Percentiles rank a stretch among this genome's conserved stretches.
These are phyloP conservation scores for Pilobolus umbonatus DNA, from an alignment of 192 early-diverging fungal genomes.

Conservation along the genomic window DNA sequence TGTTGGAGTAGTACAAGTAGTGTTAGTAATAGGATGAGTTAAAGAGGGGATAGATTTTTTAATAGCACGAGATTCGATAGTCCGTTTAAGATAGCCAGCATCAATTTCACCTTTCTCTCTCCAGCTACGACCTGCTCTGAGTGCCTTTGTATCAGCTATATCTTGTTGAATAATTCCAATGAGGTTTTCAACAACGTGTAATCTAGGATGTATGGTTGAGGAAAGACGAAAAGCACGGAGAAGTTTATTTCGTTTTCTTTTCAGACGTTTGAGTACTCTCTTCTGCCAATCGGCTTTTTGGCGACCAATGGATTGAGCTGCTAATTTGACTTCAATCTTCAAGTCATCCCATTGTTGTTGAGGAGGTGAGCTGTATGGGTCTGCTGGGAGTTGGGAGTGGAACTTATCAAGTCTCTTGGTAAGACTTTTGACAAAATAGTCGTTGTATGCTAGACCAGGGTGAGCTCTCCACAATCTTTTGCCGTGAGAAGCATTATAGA, in stretches of 20 bases:
- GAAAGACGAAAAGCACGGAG: not conserved
- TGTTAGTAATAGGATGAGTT: not conserved
- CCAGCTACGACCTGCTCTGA: slow-evolving; percentile 10
- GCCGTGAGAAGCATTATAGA: not conserved
- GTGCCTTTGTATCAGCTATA: not conserved
- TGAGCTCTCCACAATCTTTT: slow-evolving; percentile 15
- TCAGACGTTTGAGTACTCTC: not conserved
- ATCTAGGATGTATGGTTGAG: not conserved
- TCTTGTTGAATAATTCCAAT: not conserved
- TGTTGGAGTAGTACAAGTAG: too few species aligned
- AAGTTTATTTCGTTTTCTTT: not conserved
- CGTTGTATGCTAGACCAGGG: not conserved
- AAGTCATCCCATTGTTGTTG: not conserved
- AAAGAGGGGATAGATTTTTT: not conserved
- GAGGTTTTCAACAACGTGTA: not conserved
- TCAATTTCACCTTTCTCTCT: slow-evolving; percentile 12
- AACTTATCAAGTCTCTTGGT: not conserved
- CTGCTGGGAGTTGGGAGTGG: not conserved
- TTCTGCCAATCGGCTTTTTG: not conserved
- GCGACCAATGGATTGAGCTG: not conserved
- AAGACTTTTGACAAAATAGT: not conserved
- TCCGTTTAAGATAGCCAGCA: not conserved
- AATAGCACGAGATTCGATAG: not conserved
- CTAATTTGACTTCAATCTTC: not conserved
- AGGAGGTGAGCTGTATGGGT: too few species aligned